Evolutionary conservation across 1,284 basidiomycete species (phyloP).

Genomic region (Sporisorium graminicola): DNA sequence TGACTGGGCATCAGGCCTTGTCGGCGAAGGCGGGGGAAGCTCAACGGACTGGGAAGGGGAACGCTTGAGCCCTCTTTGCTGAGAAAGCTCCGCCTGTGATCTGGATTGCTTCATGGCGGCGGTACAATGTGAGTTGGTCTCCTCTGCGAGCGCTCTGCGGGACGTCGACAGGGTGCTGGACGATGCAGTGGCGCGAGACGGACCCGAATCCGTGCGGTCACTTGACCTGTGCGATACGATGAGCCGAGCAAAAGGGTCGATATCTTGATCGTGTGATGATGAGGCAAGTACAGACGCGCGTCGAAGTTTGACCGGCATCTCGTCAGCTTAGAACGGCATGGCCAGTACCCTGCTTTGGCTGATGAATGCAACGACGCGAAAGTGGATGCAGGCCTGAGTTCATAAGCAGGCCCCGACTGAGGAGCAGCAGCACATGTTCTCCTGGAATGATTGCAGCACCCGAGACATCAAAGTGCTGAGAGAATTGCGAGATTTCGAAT

Average conservation of each 20-base stretch:
- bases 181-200: background rate
- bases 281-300: slow-evolving; percentile 11
- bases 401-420: background rate
- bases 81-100: slow-evolving; percentile 14
- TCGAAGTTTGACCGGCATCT: slow-evolving; percentile 22
- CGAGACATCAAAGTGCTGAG: background rate
- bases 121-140: slow-evolving; percentile 15
- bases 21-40: slow-evolving; percentile 8
- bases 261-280: slow-evolving; percentile 34
- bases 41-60: slow-evolving; percentile 16
- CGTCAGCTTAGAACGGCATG: slow-evolving; percentile 16
- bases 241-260: slow-evolving; percentile 27
- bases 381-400: background rate
- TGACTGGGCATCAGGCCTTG: slow-evolving; percentile 8
- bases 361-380: background rate
- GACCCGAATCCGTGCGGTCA: background rate
- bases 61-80: slow-evolving; percentile 28
- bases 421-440: background rate
- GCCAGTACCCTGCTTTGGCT: background rate
- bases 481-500: background rate
- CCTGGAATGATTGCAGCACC: background rate
- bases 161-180: background rate
- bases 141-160: slow-evolving; percentile 24
- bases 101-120: slow-evolving; percentile 25
- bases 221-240: slow-evolving; percentile 8